Conservation (phyloP, 192 early-diverging fungal genomes). For the Geosiphon pyriformis region DNA sequence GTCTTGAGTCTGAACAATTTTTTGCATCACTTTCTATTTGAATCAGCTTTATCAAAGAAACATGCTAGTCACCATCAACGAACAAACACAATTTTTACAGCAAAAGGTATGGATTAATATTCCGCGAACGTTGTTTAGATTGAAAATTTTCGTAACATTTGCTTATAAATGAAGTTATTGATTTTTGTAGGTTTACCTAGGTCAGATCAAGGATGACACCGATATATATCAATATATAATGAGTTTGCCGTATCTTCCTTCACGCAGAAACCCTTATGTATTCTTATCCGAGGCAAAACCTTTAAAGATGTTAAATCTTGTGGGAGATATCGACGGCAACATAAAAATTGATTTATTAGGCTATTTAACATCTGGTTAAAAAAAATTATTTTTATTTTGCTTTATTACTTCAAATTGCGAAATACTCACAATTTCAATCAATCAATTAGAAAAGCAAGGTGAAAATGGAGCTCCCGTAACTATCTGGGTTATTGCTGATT, state of each 20-base stretch:
- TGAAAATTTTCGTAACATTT: neutral
- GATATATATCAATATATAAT: slow-evolving; percentile 71
- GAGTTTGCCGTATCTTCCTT: slow-evolving; percentile 51
- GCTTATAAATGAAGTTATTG: too few relatives aligned
- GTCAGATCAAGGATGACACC: slow-evolving; percentile 44
- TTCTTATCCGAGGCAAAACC: slow-evolving; percentile 44
- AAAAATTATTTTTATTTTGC: too few relatives aligned
- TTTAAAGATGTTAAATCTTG: slow-evolving; percentile 37
- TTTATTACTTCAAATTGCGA: neutral
- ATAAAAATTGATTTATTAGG: too few relatives aligned
- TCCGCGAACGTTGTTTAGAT: neutral
- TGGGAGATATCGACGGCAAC: neutral
- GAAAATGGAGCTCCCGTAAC: slow-evolving; percentile 26
- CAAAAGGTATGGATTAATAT: slow-evolving; percentile 23
- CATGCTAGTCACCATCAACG: slow-evolving; percentile 21
- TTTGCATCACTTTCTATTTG: too few relatives aligned
- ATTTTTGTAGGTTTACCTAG: slow-evolving; percentile 51
- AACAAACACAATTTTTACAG: slow-evolving; percentile 30
- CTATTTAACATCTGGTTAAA: too few relatives aligned
- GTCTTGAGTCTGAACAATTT: neutral
- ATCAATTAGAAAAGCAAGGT: neutral
- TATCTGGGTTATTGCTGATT: slow-evolving; percentile 52
- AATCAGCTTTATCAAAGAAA: slow-evolving; percentile 30
- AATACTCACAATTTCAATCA: too few relatives aligned
- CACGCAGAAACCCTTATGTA: slow-evolving; percentile 62